Conservation (phyloP, 208 protist species). For the Tritrichomonas foetus region DNA sequence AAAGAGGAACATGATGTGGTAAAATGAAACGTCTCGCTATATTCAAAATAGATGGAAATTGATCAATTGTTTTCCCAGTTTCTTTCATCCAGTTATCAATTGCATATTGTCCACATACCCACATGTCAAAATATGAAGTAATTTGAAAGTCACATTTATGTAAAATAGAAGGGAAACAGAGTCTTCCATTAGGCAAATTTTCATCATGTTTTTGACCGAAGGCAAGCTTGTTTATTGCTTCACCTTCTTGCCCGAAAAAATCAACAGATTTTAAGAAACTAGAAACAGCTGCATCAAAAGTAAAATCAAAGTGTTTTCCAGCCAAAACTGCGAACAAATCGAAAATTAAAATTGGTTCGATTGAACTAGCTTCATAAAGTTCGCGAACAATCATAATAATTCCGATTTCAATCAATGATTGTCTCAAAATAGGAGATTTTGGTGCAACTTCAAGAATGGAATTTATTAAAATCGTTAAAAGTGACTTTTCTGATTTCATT, state of each 20-base stretch:
- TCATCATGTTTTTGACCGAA: not conserved
- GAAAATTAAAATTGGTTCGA: not conserved
- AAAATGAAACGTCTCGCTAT: not conserved
- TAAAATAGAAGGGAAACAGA: constrained; percentile 6
- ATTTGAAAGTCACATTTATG: not conserved
- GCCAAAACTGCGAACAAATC: not conserved
- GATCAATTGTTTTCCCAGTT: not conserved
- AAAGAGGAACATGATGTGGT: not conserved
- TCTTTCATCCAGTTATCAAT: constrained; percentile 36
- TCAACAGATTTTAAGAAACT: not conserved
- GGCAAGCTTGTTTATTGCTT: not conserved
- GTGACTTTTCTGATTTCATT: not conserved
- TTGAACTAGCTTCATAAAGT: not conserved
- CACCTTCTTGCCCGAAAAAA: not conserved
- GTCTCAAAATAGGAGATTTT: not conserved
- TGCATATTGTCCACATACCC: constrained; percentile 13
- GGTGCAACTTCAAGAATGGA: not conserved
- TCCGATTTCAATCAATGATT: not conserved
- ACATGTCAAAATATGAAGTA: not conserved
- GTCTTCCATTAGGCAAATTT: not conserved
- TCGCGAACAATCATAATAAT: not conserved
- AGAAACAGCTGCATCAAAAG: not conserved
- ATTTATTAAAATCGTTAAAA: not conserved
- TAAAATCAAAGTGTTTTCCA: not conserved
- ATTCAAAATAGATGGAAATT: not conserved